Percentiles rank a stretch among this genome's conserved stretches.
phyloP scores from a whole-genome alignment of 768 basidiomycete species.

The Podaxis rugospora region DNA sequence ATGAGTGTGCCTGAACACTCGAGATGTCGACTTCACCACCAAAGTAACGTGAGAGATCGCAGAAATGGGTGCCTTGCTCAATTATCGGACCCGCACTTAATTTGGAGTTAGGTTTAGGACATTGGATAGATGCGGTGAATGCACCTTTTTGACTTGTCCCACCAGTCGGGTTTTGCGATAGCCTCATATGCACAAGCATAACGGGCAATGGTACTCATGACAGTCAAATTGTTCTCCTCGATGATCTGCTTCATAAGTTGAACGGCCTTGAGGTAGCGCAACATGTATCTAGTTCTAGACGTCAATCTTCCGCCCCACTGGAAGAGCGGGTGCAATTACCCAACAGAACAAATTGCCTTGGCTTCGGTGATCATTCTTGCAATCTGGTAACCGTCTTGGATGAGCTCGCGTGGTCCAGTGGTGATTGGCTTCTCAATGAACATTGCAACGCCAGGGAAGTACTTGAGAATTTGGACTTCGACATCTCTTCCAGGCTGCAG shows the following conservation, averaged over 20 bases:
- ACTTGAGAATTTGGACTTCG: slow-evolving; percentile 80
- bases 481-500: slow-evolving; percentile 73
- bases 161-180: slow-evolving; percentile 85
- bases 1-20: slow-evolving; percentile 76
- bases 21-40: slow-evolving; percentile 91
- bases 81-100: slow-evolving; percentile 74
- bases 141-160: slow-evolving; percentile 86
- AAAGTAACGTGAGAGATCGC: slow-evolving; percentile 95
- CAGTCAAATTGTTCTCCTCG: slow-evolving; percentile 87
- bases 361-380: slow-evolving; percentile 67
- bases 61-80: slow-evolving; percentile 96
- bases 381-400: slow-evolving; percentile 66
- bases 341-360: slow-evolving; percentile 82
- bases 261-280: slow-evolving; percentile 89
- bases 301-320: slow-evolving; percentile 2
- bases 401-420: slow-evolving; percentile 68
- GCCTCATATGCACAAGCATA: slow-evolving; percentile 87
- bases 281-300: slow-evolving; percentile 65
- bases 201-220: slow-evolving; percentile 94
- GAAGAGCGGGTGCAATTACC: slow-evolving; percentile 41
- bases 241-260: slow-evolving; percentile 98
- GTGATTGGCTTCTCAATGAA: slow-evolving; percentile 94
- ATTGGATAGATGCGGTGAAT: slow-evolving; percentile 1
- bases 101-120: slow-evolving; percentile 9
- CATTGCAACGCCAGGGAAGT: slow-evolving; percentile 84